Evolutionary conservation across 2,329 filamentous ascomycete species (phyloP), one percentile per base, ranked within the genome.

Genomic region (Cytospora schulzeri): DNA sequence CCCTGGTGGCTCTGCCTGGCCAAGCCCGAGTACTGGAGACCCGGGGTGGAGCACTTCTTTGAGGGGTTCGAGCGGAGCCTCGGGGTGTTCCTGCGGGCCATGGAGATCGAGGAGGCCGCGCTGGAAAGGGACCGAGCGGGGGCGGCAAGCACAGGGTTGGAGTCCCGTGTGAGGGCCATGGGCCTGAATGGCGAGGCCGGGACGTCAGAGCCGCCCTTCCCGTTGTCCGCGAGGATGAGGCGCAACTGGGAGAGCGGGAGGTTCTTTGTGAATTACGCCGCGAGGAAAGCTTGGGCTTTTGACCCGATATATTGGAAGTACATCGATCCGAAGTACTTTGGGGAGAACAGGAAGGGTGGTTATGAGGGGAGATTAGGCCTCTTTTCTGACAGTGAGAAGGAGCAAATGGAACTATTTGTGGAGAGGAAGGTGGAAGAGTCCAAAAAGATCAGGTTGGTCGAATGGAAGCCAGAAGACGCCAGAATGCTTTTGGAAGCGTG

Each of bases 261-360:
- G 15, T 63, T 63, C 45, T 58, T 58, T 14, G 31, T 58, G 24
- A 26, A 63, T 6, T 63, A 63, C 19, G 26, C n/a, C 26, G 33
- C 54, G 11, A 58, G 60, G 8, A 63, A 45, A 19, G 33, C 35
- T 17, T 63, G 57, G 3, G 60, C 31, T 0, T 63, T 63, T 19
- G 54, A 63, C 33, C 41, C 60, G 9, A 48, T 63, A 17, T 63
- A 63, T 33, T 63, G 60, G 60, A 63, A 57, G 54, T 63, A 29
- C 9, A 17, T 63, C 2, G 60, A 63, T 29, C 15, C 57, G 24
- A 53, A 26, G 33, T 63, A 57, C 12, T 63, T 58, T 11, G 60
- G 54, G 2, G 57, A 58, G 54, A 57, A 63, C 1, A 58, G 51
- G 31, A 51, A n/a, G 2, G 26, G 31, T 17, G 29, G 26, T 1